Percentiles rank a stretch among this genome's conserved stretches.
Evolutionary conservation across 2,329 filamentous ascomycete species (phyloP).

Genomic region (Fusarium nurragi): DNA sequence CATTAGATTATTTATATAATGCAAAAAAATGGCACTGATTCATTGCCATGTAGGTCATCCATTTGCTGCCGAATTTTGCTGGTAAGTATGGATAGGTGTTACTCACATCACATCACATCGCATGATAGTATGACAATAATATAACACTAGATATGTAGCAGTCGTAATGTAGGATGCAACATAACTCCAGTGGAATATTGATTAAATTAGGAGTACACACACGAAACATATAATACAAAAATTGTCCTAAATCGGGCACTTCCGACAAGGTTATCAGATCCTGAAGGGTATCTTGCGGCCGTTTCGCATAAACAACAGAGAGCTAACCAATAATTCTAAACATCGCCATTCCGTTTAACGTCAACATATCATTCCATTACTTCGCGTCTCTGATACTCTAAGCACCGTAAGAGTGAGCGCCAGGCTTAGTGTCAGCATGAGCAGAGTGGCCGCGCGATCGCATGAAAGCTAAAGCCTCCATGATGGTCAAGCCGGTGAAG

Average conservation of each 20-base stretch:
- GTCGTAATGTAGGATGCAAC: not conserved
- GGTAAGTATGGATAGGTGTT: too few relatives aligned
- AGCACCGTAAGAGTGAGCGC: conserved; percentile 26
- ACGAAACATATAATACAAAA: conserved; percentile 7
- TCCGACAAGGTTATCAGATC: conserved; percentile 21
- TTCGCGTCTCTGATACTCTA: conserved; percentile 8
- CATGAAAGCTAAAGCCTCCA: conserved; percentile 58
- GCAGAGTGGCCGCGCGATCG: conserved; percentile 52
- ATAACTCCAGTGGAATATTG: not conserved
- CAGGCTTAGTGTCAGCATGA: conserved; percentile 45
- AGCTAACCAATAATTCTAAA: conserved; percentile 1
- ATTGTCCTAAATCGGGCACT: conserved; percentile 7
- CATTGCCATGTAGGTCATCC: too few relatives aligned
- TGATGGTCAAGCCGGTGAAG: conserved; percentile 58
- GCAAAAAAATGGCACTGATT: too few relatives aligned
- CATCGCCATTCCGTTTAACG: not conserved
- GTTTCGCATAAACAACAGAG: conserved; percentile 26
- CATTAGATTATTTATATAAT: too few relatives aligned
- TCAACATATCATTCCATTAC: not conserved
- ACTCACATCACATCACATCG: too few relatives aligned
- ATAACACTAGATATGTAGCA: too few relatives aligned
- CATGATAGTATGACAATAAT: not conserved
- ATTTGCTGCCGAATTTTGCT: too few relatives aligned
- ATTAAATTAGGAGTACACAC: not conserved
- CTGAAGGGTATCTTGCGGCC: conserved; percentile 40